These are phyloP conservation scores for Phytopythium sindhum DNA, from an alignment of 352 stramenopile genomes.

Conservation along the genomic window DNA sequence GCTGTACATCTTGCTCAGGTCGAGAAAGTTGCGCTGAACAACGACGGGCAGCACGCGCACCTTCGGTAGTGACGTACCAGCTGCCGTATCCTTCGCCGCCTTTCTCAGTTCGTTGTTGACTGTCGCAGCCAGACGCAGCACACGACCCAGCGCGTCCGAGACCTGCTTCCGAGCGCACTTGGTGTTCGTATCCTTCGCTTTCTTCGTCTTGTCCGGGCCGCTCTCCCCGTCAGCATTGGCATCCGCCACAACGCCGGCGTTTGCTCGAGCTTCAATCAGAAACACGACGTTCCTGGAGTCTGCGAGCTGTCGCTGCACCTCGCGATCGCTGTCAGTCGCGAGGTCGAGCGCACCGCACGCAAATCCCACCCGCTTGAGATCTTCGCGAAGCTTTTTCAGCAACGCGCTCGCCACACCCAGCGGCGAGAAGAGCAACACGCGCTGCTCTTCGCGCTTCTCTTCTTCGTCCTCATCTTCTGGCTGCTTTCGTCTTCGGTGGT, in stretches of 20 bases:
- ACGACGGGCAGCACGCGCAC: slow-evolving; percentile 55
- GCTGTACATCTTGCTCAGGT: slow-evolving; percentile 76
- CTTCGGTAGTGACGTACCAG: background rate
- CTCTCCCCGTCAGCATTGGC: slow-evolving; percentile 12
- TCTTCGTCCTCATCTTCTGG: background rate
- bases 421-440: slow-evolving; percentile 6
- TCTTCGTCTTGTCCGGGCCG: slow-evolving; percentile 17
- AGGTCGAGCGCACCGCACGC: background rate
- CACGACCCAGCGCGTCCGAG: slow-evolving; percentile 28
- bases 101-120: slow-evolving; percentile 8
- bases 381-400: background rate
- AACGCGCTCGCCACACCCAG: background rate
- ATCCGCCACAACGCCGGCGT: background rate
- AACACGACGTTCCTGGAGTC: slow-evolving; percentile 21
- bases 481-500: background rate
- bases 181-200: background rate
- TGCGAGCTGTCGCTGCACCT: background rate
- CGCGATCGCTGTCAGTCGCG: background rate
- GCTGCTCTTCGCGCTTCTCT: slow-evolving; percentile 3
- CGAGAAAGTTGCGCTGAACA: slow-evolving; percentile 53
- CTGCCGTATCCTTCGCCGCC: slow-evolving; percentile 17
- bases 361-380: background rate
- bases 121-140: slow-evolving; percentile 16
- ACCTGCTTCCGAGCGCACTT: slow-evolving; percentile 33
- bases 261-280: slow-evolving; percentile 24